Evolutionary conservation across 2,329 filamentous ascomycete species (phyloP).

Genomic region (Drechslerella stenobrocha): DNA sequence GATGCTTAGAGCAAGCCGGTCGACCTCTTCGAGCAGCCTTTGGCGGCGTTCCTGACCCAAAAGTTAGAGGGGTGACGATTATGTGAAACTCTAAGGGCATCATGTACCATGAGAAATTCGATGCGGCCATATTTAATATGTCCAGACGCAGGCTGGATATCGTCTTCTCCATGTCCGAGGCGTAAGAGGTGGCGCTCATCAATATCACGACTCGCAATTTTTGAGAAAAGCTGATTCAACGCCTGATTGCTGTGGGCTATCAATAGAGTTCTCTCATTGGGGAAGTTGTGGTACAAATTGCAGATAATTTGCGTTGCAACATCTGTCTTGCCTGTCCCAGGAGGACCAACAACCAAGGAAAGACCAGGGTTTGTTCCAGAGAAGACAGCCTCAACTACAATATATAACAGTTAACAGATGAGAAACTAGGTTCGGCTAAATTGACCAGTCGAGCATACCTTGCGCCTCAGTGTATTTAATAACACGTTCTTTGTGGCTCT

Average conservation of each 20-base stretch:
- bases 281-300: conserved; percentile 98
- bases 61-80: conserved; percentile 15
- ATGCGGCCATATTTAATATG: conserved; percentile 95
- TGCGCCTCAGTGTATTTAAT: conserved; percentile 28
- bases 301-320: conserved; percentile 98
- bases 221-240: conserved; percentile 94
- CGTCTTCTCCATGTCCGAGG: conserved; percentile 92
- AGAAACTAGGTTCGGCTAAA: not conserved
- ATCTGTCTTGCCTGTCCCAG: conserved; percentile 98
- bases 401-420: conserved; percentile 65
- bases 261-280: conserved; percentile 83
- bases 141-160: conserved; percentile 73
- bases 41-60: conserved; percentile 69
- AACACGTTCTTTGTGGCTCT: not conserved
- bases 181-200: conserved; percentile 91
- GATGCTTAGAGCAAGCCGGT: conserved; percentile 80
- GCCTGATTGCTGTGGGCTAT: conserved; percentile 98
- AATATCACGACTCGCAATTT: conserved; percentile 94
- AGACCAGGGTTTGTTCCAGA: conserved; percentile 93
- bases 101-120: conserved; percentile 75
- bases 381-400: conserved; percentile 76
- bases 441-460: conserved; percentile 15
- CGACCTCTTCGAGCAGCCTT: conserved; percentile 77
- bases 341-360: conserved; percentile 90
- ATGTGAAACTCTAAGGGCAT: not conserved